phyloP scores from a whole-genome alignment of 2,329 filamentous ascomycete genomes.

The Daldinia sp. region DNA sequence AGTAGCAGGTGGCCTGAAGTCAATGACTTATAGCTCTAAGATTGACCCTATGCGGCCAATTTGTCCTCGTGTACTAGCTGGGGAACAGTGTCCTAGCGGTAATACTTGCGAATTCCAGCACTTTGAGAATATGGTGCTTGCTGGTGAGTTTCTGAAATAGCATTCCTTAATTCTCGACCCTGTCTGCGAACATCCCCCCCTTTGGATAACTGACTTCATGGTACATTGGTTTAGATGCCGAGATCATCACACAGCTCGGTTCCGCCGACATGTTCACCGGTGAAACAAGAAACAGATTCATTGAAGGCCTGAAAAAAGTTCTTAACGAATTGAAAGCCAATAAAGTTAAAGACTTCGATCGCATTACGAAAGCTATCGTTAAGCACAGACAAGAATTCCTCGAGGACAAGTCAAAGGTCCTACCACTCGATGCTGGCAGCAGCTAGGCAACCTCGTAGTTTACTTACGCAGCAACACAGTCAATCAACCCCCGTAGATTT shows the following conservation, averaged over 20 bases:
- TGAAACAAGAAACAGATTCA: slow-evolving; percentile 68
- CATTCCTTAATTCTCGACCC: slow-evolving; percentile 35
- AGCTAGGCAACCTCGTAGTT: slow-evolving; percentile 45
- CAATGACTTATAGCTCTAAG: slow-evolving; percentile 90
- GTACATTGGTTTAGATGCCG: slow-evolving; percentile 66
- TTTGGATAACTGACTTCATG: slow-evolving; percentile 59
- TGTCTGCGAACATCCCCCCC: slow-evolving; percentile 48
- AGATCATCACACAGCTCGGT: slow-evolving; percentile 76
- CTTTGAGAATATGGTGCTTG: slow-evolving; percentile 74
- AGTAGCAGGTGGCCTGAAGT: slow-evolving; percentile 81
- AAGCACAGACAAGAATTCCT: slow-evolving; percentile 71
- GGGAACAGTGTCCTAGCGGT: slow-evolving; percentile 75
- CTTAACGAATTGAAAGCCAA: slow-evolving; percentile 67
- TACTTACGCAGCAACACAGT: slow-evolving; percentile 35
- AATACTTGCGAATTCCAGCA: slow-evolving; percentile 79
- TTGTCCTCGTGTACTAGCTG: slow-evolving; percentile 78
- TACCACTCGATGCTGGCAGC: slow-evolving; percentile 62
- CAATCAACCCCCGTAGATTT: slow-evolving; percentile 38
- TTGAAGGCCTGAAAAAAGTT: slow-evolving; percentile 67
- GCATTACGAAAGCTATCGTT: slow-evolving; percentile 72
- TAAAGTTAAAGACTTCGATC: slow-evolving; percentile 70
- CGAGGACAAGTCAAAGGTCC: slow-evolving; percentile 69
- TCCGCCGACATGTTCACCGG: slow-evolving; percentile 69
- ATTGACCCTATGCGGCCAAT: slow-evolving; percentile 79
- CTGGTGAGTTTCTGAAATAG: slow-evolving; percentile 69